Base-by-base conservation (phyloP, 2,329 filamentous ascomycete species). In the Alternaria postmessia region DNA sequence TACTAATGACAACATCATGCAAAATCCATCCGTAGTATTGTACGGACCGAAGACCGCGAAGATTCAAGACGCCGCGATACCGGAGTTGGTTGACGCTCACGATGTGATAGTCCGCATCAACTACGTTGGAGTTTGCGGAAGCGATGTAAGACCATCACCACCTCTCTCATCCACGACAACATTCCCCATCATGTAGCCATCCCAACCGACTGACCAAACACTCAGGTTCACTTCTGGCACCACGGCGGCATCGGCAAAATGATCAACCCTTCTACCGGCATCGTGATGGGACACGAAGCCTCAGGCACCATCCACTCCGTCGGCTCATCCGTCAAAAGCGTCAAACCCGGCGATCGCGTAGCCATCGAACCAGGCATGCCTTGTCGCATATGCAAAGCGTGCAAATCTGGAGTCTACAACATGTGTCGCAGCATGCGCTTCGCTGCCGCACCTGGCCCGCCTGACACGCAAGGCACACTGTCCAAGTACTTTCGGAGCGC, bases 251-350 rank as follows among this genome's bases (percentile, higher is more conserved):
- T 98, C 76, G 94, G 94, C 16, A 93, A 93, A 66, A 95, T 47
- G 20, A 54, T 73, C 96, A 92, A 89, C 96, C 69, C 94, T 94
- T 36, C 85, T 85, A 67, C 90, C 85, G 75, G 90, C 92, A 79
- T 94, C 77, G 92, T 96, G 71, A 89, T 98, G 44, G 94, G 94
- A 69, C 94, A 98, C 83, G 94, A 97, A 82, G 94, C 92, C 44
- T 91, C 93, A 3, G 94, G 94, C 61, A 89, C 83, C 24, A 81
- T 97, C 59, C 85, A 96, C 67, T 90, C 93, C 18, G 88, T 90
- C 54, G 91, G 93, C 77, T 85, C 91, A 24, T 90, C 89, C 36
- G 93, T 97, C 57, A 92, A 84, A 18, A 79, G 82, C 69, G 85
- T 97, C 74, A 87, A 91, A 73, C 84, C 91, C 36, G 94, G 94